Conservation (phyloP, 176 grass and related monocot genomes). For the Phoenix roebelenii region DNA sequence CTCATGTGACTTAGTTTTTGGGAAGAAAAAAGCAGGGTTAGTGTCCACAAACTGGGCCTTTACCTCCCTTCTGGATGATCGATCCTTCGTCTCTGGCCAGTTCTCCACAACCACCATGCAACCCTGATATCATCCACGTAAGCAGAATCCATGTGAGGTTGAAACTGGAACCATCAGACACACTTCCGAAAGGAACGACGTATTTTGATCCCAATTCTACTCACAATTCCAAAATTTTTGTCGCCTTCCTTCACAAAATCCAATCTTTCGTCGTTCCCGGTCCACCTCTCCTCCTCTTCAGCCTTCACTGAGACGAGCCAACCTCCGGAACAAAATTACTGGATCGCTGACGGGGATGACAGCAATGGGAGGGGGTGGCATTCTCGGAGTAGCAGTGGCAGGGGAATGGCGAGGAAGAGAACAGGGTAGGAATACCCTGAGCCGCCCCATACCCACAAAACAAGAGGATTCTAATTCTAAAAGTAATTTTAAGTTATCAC, state of each 20-base stretch:
- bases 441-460: too few relatives aligned
- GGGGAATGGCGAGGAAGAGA: too few relatives aligned
- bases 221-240: background rate
- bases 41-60: background rate
- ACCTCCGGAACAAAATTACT: background rate
- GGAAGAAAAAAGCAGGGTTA: background rate
- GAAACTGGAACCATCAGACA: constrained; percentile 8
- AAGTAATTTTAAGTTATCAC: too few relatives aligned
- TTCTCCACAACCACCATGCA: too few relatives aligned
- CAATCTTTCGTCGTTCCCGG: background rate
- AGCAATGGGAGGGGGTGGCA: too few relatives aligned
- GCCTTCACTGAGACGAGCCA: background rate
- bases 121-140: background rate
- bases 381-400: too few relatives aligned
- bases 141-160: constrained; percentile 1
- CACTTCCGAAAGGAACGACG: background rate
- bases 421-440: too few relatives aligned
- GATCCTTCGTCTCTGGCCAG: constrained; percentile 2
- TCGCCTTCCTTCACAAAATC: background rate
- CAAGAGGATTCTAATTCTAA: too few relatives aligned
- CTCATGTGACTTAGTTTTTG: background rate
- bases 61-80: constrained; percentile 12
- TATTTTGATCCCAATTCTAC: background rate
- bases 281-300: background rate
- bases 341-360: too few relatives aligned